Base-by-base conservation (phyloP, 2,329 filamentous ascomycete species). In the Phialocephala subalpina region DNA sequence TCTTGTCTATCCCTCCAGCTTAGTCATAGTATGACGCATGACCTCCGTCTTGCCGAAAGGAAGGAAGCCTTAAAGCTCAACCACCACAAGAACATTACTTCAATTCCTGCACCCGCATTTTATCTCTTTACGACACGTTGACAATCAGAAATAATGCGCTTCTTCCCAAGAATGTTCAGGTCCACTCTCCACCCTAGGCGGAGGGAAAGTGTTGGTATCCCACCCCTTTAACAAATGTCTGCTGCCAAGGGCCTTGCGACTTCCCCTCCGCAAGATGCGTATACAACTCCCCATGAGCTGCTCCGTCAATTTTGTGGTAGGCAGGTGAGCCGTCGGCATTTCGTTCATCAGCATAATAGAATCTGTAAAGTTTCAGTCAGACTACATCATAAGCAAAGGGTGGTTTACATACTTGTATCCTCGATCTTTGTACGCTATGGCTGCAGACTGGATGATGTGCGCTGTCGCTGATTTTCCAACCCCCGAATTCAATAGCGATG, bases 381-480 rank as follows among this genome's bases (percentile, higher is more conserved):
- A n/a, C n/a, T n/a, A n/a, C n/a, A n/a, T n/a, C n/a, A 47, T 14
- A 47, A 47, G 42, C 4, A 47, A 47, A 47, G 7, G 42, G 18
- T 18, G 18, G 6, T 18, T 18, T 12, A 61, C 64, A 22, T 73
- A 78, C 78, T 77, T 78, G 67, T 71, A 79, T n/a, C n/a, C n/a
- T 25, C 72, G 63, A 8, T 75, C 75, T 60, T 74, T 73, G 65
- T 81, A 82, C 3, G 71, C 74, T 8, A 63, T 65, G 0, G 78
- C 74, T 33, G 81, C 78, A n/a, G n/a, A n/a, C 7, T 73, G 69
- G 53, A 82, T 77, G 25, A 78, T 72, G 67, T 72, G 69, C 8
- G 70, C 67, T 1, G 73, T 75, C 7, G 78, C 80, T 9, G 78
- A 71, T 69, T 83, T 83, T 0, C 80, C 81, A 7, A 80, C 69